Percentiles rank a stretch among this genome's conserved stretches.
phyloP scores from a whole-genome alignment of 1,284 basidiomycete species.

The Uromyces viciae-fabae region DNA sequence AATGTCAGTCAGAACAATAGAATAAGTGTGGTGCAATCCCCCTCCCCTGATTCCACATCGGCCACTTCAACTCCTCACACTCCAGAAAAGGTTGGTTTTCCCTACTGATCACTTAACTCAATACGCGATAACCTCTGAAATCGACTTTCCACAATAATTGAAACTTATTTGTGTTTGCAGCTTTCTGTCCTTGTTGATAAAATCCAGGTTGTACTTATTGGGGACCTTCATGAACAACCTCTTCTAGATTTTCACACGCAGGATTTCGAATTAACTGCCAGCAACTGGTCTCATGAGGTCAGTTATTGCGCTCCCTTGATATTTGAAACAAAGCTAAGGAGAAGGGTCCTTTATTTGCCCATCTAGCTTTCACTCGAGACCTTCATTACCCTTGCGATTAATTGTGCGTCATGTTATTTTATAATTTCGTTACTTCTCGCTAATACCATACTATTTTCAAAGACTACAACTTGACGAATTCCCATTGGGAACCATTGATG shows the following conservation, averaged over 20 bases:
- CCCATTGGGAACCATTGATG: conserved; percentile 98
- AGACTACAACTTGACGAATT: conserved; percentile 92
- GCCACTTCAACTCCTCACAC: not conserved
- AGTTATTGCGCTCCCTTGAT: conserved; percentile 47
- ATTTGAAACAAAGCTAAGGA: not conserved
- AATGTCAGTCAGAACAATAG: not conserved
- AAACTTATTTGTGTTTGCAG: conserved; percentile 56
- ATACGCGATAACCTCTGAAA: no score
- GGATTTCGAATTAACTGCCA: conserved; percentile 75
- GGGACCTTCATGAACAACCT: conserved; percentile 91
- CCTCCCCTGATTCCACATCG: not conserved
- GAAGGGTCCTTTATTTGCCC: not conserved
- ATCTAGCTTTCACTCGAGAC: conserved; percentile 73
- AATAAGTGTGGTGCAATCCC: not conserved
- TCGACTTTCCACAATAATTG: not conserved
- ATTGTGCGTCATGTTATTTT: conserved; percentile 57
- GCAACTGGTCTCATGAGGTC: conserved; percentile 93
- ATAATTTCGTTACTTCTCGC: conserved; percentile 46
- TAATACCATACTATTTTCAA: not conserved
- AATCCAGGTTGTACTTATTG: conserved; percentile 87
- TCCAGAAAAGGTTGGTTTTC: conserved; percentile 25
- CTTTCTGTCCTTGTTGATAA: conserved; percentile 80
- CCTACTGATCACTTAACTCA: not conserved
- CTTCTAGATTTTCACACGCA: conserved; percentile 83
- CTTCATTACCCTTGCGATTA: conserved; percentile 74